These are phyloP conservation scores for Pyrenophora tritici-repentis DNA, from an alignment of 2,329 filamentous ascomycete species.

Conservation along the genomic window DNA sequence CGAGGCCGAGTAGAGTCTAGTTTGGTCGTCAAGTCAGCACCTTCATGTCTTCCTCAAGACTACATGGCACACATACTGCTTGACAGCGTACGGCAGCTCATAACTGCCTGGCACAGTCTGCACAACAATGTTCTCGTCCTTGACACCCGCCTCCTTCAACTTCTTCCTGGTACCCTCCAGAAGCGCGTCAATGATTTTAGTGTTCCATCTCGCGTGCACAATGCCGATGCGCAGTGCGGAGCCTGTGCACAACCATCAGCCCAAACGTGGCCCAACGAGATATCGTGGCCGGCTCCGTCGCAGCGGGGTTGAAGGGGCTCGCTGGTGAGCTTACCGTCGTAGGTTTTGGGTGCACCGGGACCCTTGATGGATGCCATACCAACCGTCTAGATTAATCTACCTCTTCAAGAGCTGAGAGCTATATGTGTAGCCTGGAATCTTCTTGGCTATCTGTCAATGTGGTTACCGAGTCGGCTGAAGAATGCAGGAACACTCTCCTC, in stretches of 20 bases:
- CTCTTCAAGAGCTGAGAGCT: background rate
- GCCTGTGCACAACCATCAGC: conserved; percentile 41
- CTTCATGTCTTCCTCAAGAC: conserved; percentile 6
- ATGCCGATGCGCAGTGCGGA: conserved; percentile 84
- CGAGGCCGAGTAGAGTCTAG: conserved; percentile 79
- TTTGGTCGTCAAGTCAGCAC: background rate
- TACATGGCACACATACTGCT: conserved; percentile 65
- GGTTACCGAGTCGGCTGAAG: conserved; percentile 19
- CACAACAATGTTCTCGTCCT: conserved; percentile 83
- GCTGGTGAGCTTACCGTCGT: conserved; percentile 56
- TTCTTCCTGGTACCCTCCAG: conserved; percentile 79
- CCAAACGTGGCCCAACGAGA: background rate
- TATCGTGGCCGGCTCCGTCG: conserved; percentile 1
- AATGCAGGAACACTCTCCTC: conserved; percentile 33
- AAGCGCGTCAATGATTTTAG: conserved; percentile 81
- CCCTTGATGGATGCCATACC: conserved; percentile 65
- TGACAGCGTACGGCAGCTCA: conserved; percentile 89
- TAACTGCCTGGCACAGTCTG: conserved; percentile 93
- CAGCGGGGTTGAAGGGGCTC: conserved; percentile 5
- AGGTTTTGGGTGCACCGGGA: conserved; percentile 61
- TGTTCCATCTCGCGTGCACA: conserved; percentile 95
- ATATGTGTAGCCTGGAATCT: too few relatives aligned
- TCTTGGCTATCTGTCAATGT: background rate
- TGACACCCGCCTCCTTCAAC: conserved; percentile 78
- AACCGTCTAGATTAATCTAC: background rate